Percentiles rank a stretch among this genome's conserved stretches.
Conservation (phyloP, 2,329 filamentous ascomycete species). For the Byssochlamys sp. region DNA sequence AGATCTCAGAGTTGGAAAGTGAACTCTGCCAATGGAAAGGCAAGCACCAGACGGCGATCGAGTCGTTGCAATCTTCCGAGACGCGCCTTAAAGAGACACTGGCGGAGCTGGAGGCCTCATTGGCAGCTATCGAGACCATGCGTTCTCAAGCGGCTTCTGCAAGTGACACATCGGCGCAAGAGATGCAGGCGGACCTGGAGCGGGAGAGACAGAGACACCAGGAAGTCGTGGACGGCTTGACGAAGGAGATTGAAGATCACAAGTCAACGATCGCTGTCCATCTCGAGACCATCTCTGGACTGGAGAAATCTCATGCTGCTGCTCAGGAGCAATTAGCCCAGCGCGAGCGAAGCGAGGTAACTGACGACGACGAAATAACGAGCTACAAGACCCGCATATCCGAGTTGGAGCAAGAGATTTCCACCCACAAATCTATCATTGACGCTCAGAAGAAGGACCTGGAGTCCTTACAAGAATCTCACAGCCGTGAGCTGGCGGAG, state of each 20-base stretch:
- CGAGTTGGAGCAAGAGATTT: constrained; percentile 49
- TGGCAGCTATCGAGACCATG: constrained; percentile 44
- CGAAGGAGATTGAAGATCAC: constrained; percentile 70
- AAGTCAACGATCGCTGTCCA: constrained; percentile 63
- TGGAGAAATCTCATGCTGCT: constrained; percentile 62
- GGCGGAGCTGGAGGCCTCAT: constrained; percentile 59
- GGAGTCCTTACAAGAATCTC: constrained; percentile 44
- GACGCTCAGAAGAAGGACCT: constrained; percentile 46
- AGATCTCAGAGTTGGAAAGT: constrained; percentile 56
- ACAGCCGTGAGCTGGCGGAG: constrained; percentile 36
- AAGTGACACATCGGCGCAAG: constrained; percentile 19
- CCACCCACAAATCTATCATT: constrained; percentile 46
- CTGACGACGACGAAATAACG: constrained; percentile 43
- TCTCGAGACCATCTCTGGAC: constrained; percentile 57
- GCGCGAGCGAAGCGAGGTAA: constrained; percentile 51
- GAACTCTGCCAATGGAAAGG: constrained; percentile 66
- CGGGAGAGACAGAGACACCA: constrained; percentile 50
- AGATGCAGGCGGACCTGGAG: constrained; percentile 36
- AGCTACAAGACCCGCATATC: constrained; percentile 35
- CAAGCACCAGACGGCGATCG: constrained; percentile 63
- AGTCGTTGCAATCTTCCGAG: constrained; percentile 64
- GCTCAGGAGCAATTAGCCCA: constrained; percentile 61
- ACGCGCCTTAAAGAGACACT: constrained; percentile 63
- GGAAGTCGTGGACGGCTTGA: constrained; percentile 52
- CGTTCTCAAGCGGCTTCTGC: constrained; percentile 31